Conservation (phyloP, 2,329 filamentous ascomycete genomes). For the Pseudohalonectria lignicola region DNA sequence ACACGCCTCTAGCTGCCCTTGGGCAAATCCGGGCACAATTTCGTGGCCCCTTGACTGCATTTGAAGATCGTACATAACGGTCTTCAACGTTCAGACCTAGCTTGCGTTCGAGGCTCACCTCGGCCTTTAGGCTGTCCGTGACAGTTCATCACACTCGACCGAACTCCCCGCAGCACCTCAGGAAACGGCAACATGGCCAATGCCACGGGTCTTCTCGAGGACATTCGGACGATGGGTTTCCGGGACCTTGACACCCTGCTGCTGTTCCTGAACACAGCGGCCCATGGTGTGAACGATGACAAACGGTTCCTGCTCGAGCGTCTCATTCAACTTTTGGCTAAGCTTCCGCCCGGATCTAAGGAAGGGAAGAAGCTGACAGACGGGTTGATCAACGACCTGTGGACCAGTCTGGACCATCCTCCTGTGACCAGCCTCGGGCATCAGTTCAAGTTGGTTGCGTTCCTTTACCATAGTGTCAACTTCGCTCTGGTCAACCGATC, state of each 20-base stretch:
- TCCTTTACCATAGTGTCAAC: too few relatives aligned
- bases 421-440: constrained; percentile 32
- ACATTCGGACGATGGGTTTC: constrained; percentile 15
- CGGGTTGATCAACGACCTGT: constrained; percentile 38
- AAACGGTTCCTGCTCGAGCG: constrained; percentile 6
- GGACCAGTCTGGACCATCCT: constrained; percentile 42
- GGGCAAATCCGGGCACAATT: too few relatives aligned
- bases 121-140: too few relatives aligned
- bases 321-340: constrained; percentile 11
- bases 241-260: constrained; percentile 14
- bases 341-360: constrained; percentile 14
- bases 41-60: too few relatives aligned
- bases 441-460: constrained; percentile 27
- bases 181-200: too few relatives aligned
- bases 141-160: too few relatives aligned
- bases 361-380: constrained; percentile 27
- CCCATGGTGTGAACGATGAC: constrained; percentile 6
- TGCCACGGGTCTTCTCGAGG: constrained; percentile 4
- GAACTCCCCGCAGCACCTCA: too few relatives aligned
- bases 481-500: too few relatives aligned
- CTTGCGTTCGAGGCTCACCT: too few relatives aligned
- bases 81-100: too few relatives aligned
- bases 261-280: constrained; percentile 5
- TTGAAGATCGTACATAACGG: too few relatives aligned
- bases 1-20: too few relatives aligned